Evolutionary conservation across 2,329 filamentous ascomycete species (phyloP).

Genomic region (Pseudohalonectria lignicola): DNA sequence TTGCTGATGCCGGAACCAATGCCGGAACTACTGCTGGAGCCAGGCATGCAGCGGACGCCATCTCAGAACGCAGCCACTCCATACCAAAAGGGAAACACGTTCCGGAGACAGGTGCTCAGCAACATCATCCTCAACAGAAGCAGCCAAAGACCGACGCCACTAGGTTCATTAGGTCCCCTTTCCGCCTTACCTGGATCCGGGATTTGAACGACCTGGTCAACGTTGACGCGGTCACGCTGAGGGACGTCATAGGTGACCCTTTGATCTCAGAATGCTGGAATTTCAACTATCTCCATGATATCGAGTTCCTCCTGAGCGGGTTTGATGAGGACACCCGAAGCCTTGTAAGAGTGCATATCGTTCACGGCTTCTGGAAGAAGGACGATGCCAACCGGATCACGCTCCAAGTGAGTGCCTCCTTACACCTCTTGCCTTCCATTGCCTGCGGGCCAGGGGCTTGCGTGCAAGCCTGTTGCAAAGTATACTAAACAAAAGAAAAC

Average conservation of each 20-base stretch:
- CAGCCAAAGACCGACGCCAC: too few species aligned
- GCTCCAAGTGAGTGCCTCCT: conserved; percentile 38
- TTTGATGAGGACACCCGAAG: conserved; percentile 39
- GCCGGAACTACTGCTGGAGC: too few species aligned
- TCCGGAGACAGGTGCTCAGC: too few species aligned
- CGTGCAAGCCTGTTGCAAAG: too few species aligned
- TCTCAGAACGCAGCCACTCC: background rate
- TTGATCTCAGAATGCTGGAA: conserved; percentile 63
- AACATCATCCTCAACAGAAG: too few species aligned
- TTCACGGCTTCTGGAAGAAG: conserved; percentile 55
- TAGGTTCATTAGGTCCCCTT: conserved; percentile 53
- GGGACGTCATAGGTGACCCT: conserved; percentile 62
- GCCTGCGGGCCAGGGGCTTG: too few species aligned
- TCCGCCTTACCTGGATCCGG: conserved; percentile 59
- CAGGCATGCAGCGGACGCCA: too few species aligned
- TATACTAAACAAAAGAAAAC: too few species aligned
- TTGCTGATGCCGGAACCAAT: too few species aligned
- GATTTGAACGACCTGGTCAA: conserved; percentile 52
- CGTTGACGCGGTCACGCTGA: conserved; percentile 51
- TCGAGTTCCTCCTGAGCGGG: conserved; percentile 42
- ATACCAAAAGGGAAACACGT: background rate
- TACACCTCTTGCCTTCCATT: too few species aligned
- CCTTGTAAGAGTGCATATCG: conserved; percentile 39
- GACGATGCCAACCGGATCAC: conserved; percentile 48
- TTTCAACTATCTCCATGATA: conserved; percentile 57